These are phyloP conservation scores for Pestalotiopsis fici DNA, from an alignment of 2,329 filamentous ascomycete genomes.

Conservation along the genomic window DNA sequence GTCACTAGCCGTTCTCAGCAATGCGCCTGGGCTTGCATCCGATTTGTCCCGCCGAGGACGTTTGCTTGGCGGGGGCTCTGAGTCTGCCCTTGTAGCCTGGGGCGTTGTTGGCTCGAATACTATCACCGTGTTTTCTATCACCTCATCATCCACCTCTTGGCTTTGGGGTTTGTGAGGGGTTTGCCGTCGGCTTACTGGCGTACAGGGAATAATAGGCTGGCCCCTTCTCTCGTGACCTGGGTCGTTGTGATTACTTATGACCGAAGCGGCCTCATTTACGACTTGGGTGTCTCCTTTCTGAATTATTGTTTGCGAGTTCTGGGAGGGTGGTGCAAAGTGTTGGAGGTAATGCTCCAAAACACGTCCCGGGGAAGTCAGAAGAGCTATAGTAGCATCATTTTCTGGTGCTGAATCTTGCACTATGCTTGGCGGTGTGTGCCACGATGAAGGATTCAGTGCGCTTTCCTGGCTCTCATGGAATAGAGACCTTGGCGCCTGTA, in stretches of 20 bases:
- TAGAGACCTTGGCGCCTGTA: not conserved
- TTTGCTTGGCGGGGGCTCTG: conserved; percentile 33
- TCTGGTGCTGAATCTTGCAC: conserved; percentile 57
- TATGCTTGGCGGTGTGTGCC: conserved; percentile 47
- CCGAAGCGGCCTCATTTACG: not conserved
- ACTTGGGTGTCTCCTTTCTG: too few relatives aligned
- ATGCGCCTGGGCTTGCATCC: conserved; percentile 17
- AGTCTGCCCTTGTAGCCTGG: conserved; percentile 25
- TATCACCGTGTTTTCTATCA: conserved; percentile 25
- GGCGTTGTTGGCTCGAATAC: conserved; percentile 18
- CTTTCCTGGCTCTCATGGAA: not conserved
- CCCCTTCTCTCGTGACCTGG: not conserved
- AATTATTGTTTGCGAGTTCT: too few relatives aligned
- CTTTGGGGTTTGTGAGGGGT: not conserved
- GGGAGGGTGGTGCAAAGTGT: conserved; percentile 27
- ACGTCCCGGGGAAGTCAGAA: conserved; percentile 49
- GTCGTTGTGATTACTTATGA: not conserved
- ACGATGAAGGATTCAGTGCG: conserved; percentile 33
- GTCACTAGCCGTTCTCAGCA: conserved; percentile 35
- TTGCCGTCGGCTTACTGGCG: conserved; percentile 1
- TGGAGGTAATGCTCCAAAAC: conserved; percentile 51
- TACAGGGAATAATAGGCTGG: conserved; percentile 9
- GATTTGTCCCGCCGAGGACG: conserved; percentile 17
- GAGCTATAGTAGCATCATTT: conserved; percentile 28
- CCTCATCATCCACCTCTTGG: conserved; percentile 15